Conservation (phyloP, 371 early-diverging fungal species). For the Mucor sp. region DNA sequence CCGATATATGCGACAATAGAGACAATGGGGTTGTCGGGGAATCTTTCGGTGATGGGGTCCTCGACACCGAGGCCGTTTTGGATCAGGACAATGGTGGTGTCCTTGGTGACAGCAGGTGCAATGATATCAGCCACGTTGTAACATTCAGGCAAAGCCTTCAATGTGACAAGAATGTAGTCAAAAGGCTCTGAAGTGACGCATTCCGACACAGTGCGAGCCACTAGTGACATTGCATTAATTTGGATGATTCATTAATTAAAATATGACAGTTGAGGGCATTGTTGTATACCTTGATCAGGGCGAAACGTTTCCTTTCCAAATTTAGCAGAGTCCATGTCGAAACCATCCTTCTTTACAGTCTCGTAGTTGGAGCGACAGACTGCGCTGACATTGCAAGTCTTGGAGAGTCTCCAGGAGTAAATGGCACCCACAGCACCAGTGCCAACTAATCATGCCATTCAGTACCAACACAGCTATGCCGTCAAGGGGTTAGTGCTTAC, state of each 20-base stretch:
- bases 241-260: background rate
- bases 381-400: slow-evolving; percentile 61
- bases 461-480: background rate
- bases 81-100: slow-evolving; percentile 74
- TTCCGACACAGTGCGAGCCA: slow-evolving; percentile 58
- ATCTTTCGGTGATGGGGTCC: slow-evolving; percentile 57
- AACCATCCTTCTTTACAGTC: slow-evolving; percentile 62
- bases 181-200: slow-evolving; percentile 46
- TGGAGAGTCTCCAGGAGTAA: slow-evolving; percentile 72
- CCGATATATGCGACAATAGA: slow-evolving; percentile 80
- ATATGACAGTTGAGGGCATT: background rate
- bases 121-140: slow-evolving; percentile 65
- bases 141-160: slow-evolving; percentile 75
- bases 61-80: slow-evolving; percentile 90
- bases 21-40: slow-evolving; percentile 70
- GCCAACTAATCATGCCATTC: slow-evolving; percentile 56
- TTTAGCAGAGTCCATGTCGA: slow-evolving; percentile 63
- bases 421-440: slow-evolving; percentile 84
- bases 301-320: slow-evolving; percentile 66
- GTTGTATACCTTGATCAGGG: slow-evolving; percentile 59
- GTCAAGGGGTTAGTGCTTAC: background rate
- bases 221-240: slow-evolving; percentile 17
- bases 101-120: slow-evolving; percentile 58
- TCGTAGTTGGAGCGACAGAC: slow-evolving; percentile 87
- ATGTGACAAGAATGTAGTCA: slow-evolving; percentile 75